Percentiles rank a stretch among this genome's conserved stretches.
phyloP scores from a whole-genome alignment of 371 early-diverging fungal genomes.

The Modicella reniformis region DNA sequence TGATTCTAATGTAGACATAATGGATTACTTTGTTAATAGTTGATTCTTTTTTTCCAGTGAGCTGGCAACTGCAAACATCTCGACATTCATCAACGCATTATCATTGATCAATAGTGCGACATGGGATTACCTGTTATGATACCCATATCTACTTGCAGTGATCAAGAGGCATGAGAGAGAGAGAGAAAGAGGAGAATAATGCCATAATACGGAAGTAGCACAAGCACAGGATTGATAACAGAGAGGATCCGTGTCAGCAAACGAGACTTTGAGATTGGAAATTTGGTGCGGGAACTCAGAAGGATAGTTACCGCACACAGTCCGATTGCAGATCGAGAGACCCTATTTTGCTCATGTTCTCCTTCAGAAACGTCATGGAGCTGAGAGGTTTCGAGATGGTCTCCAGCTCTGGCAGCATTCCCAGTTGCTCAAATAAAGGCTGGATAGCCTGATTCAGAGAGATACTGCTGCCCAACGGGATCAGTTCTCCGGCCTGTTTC shows the following conservation, averaged over 20 bases:
- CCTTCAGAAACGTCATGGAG: constrained; percentile 47
- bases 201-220: neutral
- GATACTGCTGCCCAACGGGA: constrained; percentile 45
- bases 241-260: neutral
- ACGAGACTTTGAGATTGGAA: too few relatives aligned
- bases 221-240: too few relatives aligned
- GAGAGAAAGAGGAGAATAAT: neutral
- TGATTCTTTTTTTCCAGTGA: too few relatives aligned
- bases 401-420: constrained; percentile 39
- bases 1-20: constrained; percentile 26
- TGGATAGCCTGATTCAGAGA: constrained; percentile 42
- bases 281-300: too few relatives aligned
- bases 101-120: neutral
- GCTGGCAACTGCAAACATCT: too few relatives aligned
- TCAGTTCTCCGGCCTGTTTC: constrained; percentile 37
- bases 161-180: neutral
- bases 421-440: constrained; percentile 46
- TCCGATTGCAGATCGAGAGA: constrained; percentile 43
- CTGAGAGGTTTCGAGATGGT: constrained; percentile 47
- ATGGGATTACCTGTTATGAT: constrained; percentile 32
- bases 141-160: constrained; percentile 41
- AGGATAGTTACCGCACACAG: constrained; percentile 31
- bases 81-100: neutral
- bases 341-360: constrained; percentile 46
- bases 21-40: neutral